Conservation (phyloP, 1,284 basidiomycete genomes). For the Microbotryomycetes sp. region DNA sequence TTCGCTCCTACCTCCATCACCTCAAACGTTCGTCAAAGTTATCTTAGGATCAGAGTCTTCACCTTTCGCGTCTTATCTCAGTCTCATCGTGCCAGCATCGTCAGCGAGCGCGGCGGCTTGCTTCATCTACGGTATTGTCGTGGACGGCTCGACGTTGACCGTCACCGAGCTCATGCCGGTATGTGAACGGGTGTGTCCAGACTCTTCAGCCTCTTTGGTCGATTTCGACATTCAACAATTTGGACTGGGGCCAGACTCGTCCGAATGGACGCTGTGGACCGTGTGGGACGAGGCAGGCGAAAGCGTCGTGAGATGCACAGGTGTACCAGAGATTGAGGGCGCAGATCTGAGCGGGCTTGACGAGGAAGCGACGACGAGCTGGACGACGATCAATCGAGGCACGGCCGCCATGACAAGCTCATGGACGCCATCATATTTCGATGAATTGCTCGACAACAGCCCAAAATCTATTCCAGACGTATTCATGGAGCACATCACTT, state of each 20-base stretch:
- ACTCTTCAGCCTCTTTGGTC: slow-evolving; percentile 38
- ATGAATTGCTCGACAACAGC: slow-evolving; percentile 57
- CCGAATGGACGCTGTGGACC: slow-evolving; percentile 44
- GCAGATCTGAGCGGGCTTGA: slow-evolving; percentile 39
- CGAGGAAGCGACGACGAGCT: slow-evolving; percentile 40
- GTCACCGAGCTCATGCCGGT: slow-evolving; percentile 38
- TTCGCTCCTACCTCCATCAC: slow-evolving; percentile 19
- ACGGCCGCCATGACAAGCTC: slow-evolving; percentile 1
- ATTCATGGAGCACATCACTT: slow-evolving; percentile 73
- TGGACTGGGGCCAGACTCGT: slow-evolving; percentile 30
- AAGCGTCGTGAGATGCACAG: slow-evolving; percentile 23
- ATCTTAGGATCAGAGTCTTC: slow-evolving; percentile 37
- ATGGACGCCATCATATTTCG: slow-evolving; percentile 67
- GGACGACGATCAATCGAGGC: slow-evolving; percentile 32
- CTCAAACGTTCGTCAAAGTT: slow-evolving; percentile 40
- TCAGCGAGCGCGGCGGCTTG: slow-evolving; percentile 38
- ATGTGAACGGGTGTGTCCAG: slow-evolving; percentile 38
- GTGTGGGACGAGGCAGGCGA: slow-evolving; percentile 45
- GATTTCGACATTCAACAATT: slow-evolving; percentile 44
- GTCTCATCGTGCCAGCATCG: slow-evolving; percentile 42
- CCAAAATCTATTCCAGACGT: slow-evolving; percentile 50
- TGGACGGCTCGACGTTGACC: slow-evolving; percentile 31
- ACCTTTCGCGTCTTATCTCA: slow-evolving; percentile 42
- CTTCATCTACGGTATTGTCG: slow-evolving; percentile 43
- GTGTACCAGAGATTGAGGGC: slow-evolving; percentile 27